Conservation (phyloP, 2,329 filamentous ascomycete genomes). For the Ophiostoma quercus region DNA sequence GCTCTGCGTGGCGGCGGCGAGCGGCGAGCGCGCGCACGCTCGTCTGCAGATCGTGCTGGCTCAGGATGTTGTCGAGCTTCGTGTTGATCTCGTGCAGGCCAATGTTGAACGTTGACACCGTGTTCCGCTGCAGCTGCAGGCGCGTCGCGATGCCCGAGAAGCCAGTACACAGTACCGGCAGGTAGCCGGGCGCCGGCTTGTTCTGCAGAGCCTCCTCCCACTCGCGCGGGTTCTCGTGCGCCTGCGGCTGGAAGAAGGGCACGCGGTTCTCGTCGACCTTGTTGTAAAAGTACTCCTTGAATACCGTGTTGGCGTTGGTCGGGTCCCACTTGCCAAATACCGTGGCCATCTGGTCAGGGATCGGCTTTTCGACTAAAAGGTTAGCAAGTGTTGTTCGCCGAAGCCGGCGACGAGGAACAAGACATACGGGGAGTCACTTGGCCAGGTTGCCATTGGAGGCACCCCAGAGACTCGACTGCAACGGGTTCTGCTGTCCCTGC, state of each 20-base stretch:
- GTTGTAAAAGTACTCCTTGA: conserved; percentile 86
- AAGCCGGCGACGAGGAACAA: too few relatives aligned
- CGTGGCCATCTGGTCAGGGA: conserved; percentile 66
- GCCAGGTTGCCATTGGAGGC: conserved; percentile 49
- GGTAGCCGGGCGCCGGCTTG: conserved; percentile 69
- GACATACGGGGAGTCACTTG: conserved; percentile 44
- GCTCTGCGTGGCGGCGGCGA: conserved; percentile 63
- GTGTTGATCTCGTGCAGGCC: conserved; percentile 76
- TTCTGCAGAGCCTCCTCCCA: conserved; percentile 81
- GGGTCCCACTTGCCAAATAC: conserved; percentile 72
- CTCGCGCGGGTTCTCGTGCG: conserved; percentile 66
- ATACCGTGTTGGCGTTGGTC: conserved; percentile 60
- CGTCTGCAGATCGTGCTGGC: conserved; percentile 70
- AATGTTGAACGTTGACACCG: conserved; percentile 63
- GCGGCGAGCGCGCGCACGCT: conserved; percentile 69
- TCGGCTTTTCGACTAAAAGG: conserved; percentile 59
- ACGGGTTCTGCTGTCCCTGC: conserved; percentile 35
- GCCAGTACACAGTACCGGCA: conserved; percentile 70
- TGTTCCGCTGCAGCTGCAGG: conserved; percentile 65
- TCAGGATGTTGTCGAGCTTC: conserved; percentile 64
- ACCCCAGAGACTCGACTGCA: conserved; percentile 39
- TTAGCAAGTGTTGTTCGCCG: too few relatives aligned
- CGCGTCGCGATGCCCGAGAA: conserved; percentile 68
- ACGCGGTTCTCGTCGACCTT: conserved; percentile 67
- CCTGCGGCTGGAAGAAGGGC: conserved; percentile 66